phyloP scores from a whole-genome alignment of 768 basidiomycete genomes.

The Lentinula guzmanii region DNA sequence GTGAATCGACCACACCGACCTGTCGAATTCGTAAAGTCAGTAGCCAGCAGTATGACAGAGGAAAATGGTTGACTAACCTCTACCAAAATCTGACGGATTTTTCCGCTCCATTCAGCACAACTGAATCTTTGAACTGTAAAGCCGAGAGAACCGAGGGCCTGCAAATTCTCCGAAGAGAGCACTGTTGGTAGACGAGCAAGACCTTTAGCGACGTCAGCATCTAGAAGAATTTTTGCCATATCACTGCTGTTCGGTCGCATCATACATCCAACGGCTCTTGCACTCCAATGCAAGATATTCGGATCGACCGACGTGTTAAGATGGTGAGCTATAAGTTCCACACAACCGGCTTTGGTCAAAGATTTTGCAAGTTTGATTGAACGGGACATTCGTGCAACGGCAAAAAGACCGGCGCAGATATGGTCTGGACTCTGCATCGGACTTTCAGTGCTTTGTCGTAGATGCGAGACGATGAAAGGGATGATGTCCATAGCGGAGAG shows the following conservation, averaged over 20 bases:
- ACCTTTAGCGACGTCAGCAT: slow-evolving; percentile 18
- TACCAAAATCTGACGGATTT: slow-evolving; percentile 17
- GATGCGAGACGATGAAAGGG: slow-evolving; percentile 12
- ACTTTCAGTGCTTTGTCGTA: slow-evolving; percentile 11
- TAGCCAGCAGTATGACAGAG: background rate
- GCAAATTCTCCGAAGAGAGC: slow-evolving; percentile 17
- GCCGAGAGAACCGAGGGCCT: slow-evolving; percentile 18
- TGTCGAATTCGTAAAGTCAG: background rate
- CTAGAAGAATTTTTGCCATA: slow-evolving; percentile 17
- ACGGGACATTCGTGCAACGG: slow-evolving; percentile 18
- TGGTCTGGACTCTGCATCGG: slow-evolving; percentile 13
- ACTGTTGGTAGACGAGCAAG: slow-evolving; percentile 19
- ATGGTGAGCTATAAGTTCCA: slow-evolving; percentile 14
- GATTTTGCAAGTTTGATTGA: slow-evolving; percentile 21
- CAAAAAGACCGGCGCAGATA: slow-evolving; percentile 15
- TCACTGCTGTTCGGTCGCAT: slow-evolving; percentile 21
- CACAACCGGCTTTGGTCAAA: slow-evolving; percentile 15
- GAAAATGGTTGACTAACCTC: slow-evolving; percentile 6
- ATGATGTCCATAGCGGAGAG: slow-evolving; percentile 13
- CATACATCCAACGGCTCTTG: slow-evolving; percentile 19
- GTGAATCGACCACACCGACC: slow-evolving; percentile 20
- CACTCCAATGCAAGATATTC: slow-evolving; percentile 15
- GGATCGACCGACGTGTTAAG: slow-evolving; percentile 14
- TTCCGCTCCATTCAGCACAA: slow-evolving; percentile 20
- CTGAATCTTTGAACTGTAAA: slow-evolving; percentile 21